Conservation (phyloP, 192 early-diverging fungal species). For the Ambispora gerdemannii region DNA sequence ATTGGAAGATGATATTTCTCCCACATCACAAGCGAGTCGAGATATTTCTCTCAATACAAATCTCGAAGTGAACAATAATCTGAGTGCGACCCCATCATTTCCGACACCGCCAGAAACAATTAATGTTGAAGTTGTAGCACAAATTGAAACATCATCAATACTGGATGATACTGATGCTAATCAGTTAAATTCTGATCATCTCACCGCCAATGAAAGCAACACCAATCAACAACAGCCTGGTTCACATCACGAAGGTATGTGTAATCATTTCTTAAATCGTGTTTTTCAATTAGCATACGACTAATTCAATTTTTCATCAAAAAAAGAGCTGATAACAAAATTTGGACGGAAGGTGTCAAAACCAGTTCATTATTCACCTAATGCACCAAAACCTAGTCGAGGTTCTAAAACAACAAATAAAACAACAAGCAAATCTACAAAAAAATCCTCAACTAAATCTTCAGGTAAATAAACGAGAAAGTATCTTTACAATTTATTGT, state of each 20-base stretch:
- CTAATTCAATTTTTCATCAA: neutral
- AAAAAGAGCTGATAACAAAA: constrained; percentile 13
- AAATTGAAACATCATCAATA: neutral
- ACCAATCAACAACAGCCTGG: neutral
- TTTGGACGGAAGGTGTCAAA: constrained; percentile 30
- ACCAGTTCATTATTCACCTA: constrained; percentile 9
- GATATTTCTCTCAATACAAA: neutral
- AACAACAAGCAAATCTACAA: neutral
- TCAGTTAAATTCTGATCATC: neutral
- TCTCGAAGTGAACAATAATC: neutral
- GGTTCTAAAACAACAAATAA: neutral
- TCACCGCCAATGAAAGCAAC: neutral
- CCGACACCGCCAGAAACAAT: neutral
- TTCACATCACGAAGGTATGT: constrained; percentile 1
- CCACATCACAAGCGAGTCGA: neutral
- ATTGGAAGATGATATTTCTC: constrained; percentile 22
- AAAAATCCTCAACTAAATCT: neutral
- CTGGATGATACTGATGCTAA: neutral
- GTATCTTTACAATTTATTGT: neutral
- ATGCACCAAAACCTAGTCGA: neutral
- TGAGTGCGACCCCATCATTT: neutral
- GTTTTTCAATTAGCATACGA: neutral
- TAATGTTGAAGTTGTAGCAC: neutral
- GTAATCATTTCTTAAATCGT: neutral
- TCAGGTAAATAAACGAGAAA: neutral